Base-by-base conservation (phyloP, 2,329 filamentous ascomycete genomes). In the Coleophoma crateriformis region DNA sequence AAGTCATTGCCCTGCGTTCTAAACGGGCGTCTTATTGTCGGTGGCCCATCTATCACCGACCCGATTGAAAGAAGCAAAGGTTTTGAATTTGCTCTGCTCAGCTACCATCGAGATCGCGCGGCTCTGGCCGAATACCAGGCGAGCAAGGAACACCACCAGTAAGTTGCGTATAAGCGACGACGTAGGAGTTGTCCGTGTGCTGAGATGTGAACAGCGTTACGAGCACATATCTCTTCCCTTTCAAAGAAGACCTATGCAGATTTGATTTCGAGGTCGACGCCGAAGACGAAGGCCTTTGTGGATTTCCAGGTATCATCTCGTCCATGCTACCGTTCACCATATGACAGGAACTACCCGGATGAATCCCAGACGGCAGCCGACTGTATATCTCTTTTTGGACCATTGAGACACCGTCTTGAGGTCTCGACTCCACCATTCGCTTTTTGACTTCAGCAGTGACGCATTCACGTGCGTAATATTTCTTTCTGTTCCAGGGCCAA, bases 231-330 rank as follows among this genome's bases (percentile, higher is more conserved):
- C 42, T 58, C 19, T 49, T 50, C 46, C 56, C 56, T 7, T 54
- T 43, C 13, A 57, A 54, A 32, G 56, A 58, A 22, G 53, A 57
- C 37, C 20, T 58, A n/a, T 42, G 55, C 14, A 42, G 53, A 43
- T 58, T 57, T 46, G 56, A 58, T 45, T 56, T 58, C 39, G 54
- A 57, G 46, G 51, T 58, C 46, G 47, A 51, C 13, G 37, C 27
- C 7, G 56, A 54, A 22, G 56, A 58, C 46, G 54, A 57, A 19
- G 35, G 15, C 13, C 13, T 38, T 7, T 17, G 13, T n/a, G 35
- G 35, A 14, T 38, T 38, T 38, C 15, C 35, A 2, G 11, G 11
- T 8, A 17, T 38, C 27, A 10, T 27, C 27, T 27, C 27, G 8
- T 27, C 27, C 27, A 27, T 27, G 27, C 8, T 27, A 27, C 27